Evolutionary conservation across 345 rosid genomes (phyloP), one percentile per base, ranked within the genome.

Genomic region (Salix exigua): DNA sequence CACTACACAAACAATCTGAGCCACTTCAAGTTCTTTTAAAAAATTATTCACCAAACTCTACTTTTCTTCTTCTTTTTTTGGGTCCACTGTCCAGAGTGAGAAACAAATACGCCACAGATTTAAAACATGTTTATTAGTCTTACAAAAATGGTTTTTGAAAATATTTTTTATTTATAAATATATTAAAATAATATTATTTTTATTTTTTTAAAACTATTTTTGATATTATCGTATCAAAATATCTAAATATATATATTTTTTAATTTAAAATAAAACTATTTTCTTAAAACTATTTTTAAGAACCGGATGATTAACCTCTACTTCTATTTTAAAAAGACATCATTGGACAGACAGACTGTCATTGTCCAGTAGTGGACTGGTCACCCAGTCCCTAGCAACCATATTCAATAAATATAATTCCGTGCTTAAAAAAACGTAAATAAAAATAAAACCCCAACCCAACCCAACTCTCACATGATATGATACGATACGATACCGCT

Each of bases 291-390:
- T 33, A 0, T 4, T 33, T 33, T 33, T 33, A 33, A 33, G 4
- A 31, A 31, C 33, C 4, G 33, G 33, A 31, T 31, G 33, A 31
- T 31, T 31, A 31, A 31, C 5, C 33, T 31, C 33, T 31, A 31
- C 33, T 31, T 31, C 33, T 31, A 31, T 31, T 31, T 31, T 31
- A 31, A 31, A 31, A 31, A 33, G 21, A 7, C 8, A 3, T 46
- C 25, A 19, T 2, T 21, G 40, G 19, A 38, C 69, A 18, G 84
- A 61, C 82, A 35, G 83, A 35, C 66, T 68, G 83, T 86, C 87
- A 2, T 31, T 51, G 74, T 84, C 86, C 6, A 48, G 61, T 72
- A 16, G 82, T 66, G 79, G 83, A 79, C 21, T 50, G 68, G 46
- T 35, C 42, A 66, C 44, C n/a, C n/a, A n/a, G n/a, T n/a, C n/a